phyloP scores from a whole-genome alignment of 352 stramenopile genomes.

The Thalassiosira allenii region DNA sequence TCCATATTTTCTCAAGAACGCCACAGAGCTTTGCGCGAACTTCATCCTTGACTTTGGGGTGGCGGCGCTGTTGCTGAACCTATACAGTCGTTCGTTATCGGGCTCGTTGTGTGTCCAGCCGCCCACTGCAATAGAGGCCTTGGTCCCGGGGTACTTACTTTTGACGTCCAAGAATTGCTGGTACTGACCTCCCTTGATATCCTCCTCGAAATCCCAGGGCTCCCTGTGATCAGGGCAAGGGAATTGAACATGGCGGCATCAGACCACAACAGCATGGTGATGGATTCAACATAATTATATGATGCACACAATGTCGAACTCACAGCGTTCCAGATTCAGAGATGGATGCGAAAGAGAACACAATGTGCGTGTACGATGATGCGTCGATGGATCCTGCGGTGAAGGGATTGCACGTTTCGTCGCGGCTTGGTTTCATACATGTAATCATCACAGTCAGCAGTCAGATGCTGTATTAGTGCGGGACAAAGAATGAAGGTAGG shows the following conservation, averaged over 20 bases:
- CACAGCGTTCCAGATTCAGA: conserved; percentile 40
- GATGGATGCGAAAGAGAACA: conserved; percentile 70
- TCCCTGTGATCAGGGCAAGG: conserved; percentile 16
- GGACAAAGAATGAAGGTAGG: no score
- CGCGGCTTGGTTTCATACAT: no score
- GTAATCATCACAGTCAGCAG: no score
- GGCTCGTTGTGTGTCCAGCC: conserved; percentile 70
- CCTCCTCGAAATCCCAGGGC: conserved; percentile 59
- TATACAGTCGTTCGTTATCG: conserved; percentile 59
- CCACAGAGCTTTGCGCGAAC: conserved; percentile 63
- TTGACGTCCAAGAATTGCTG: conserved; percentile 56
- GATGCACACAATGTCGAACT: no score
- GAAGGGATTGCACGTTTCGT: conserved; percentile 64
- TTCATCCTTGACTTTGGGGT: conserved; percentile 48
- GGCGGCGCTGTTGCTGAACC: conserved; percentile 57
- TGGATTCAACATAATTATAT: no score
- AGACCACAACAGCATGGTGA: no score
- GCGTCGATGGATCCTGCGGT: conserved; percentile 60
- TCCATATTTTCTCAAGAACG: conserved; percentile 59
- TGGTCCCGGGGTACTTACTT: conserved; percentile 51
- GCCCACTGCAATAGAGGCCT: conserved; percentile 57
- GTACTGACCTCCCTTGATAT: conserved; percentile 57
- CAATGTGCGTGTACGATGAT: conserved; percentile 66
- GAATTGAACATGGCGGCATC: no score
- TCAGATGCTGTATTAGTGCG: no score